These are phyloP conservation scores for Lycium ferocissimum DNA, from an alignment of 257 asterid species.

Conservation along the genomic window DNA sequence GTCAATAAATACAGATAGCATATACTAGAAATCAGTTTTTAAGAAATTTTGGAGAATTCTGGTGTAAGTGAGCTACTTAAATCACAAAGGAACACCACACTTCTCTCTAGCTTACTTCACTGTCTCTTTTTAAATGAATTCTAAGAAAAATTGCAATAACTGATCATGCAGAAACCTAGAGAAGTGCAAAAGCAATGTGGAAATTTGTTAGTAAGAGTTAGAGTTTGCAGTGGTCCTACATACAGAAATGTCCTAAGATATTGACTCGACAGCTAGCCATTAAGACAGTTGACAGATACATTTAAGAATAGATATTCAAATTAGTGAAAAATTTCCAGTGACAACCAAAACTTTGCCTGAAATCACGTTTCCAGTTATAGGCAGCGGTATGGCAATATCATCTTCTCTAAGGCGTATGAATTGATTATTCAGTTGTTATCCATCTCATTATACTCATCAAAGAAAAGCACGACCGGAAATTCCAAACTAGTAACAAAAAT, in stretches of 20 bases:
- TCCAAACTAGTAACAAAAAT: neutral
- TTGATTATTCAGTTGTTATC: neutral
- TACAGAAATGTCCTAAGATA: neutral
- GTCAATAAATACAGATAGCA: neutral
- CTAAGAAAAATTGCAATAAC: neutral
- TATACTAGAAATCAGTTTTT: neutral
- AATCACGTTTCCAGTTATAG: slow-evolving; percentile 1
- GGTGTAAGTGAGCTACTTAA: neutral
- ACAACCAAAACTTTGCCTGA: neutral
- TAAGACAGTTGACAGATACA: neutral
- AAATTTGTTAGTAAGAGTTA: neutral
- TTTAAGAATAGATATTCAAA: neutral
- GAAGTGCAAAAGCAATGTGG: neutral
- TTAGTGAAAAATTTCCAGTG: neutral
- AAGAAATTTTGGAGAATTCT: neutral
- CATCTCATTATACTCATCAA: neutral
- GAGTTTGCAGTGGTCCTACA: neutral
- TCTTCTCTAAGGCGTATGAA: neutral
- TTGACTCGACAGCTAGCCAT: neutral
- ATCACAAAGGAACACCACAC: neutral
- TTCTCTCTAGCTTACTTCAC: neutral
- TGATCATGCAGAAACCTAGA: neutral
- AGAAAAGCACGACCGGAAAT: neutral
- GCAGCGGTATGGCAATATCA: neutral
- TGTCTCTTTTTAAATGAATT: neutral